Evolutionary conservation across 176 grass and related monocot genomes (phyloP), one percentile per base, ranked within the genome.

Genomic region (Zizania latifolia): DNA sequence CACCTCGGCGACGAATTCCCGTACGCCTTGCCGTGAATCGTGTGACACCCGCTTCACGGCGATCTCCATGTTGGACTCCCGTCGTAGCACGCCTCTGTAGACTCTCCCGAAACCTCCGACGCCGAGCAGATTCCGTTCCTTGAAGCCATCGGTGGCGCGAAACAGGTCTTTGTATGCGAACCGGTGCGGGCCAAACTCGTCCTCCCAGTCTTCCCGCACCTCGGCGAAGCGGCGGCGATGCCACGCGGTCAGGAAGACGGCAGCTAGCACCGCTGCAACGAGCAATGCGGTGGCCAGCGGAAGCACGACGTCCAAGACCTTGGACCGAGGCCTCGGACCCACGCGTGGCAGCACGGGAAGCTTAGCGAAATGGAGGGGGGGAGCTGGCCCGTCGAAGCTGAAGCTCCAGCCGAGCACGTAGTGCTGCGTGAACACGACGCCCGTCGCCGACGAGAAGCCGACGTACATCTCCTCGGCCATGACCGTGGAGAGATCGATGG

Each of bases 401-500:
- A 89, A 84, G 86, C 86, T 84, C 86, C 86, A 89, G 21, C 86
- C 81, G 8, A 84, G 64, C 9, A 84, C 39, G 71, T 81, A 81
- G 51, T 89, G 86, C 76, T 53, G 72, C 11, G 70, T 68, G 51
- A 4, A 2, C 33, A 78, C n/a, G 17, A 46, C 16, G 1, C 64
- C 76, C 0, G 76, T 76, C 16, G 70, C 57, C 5, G 86, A 57
- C 11, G 86, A 46, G 71, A 89, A 81, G 45, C 86, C 86, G 11
- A 66, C 35, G 50, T 77, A 84, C 77, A 76, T 57, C 19, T 40
- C 13, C 2, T 77, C 84, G n/a, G 46, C 64, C 55, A 84, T 1
- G 34, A 58, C 10, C 0, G 62, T 53, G 41, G 71, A 80, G 12
- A 89, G 86, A 13, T 89, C 76, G 1, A 89, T 21, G n/a, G 58